Conservation (phyloP, 2,329 filamentous ascomycete genomes). For the Colletotrichum orchidophilum region DNA sequence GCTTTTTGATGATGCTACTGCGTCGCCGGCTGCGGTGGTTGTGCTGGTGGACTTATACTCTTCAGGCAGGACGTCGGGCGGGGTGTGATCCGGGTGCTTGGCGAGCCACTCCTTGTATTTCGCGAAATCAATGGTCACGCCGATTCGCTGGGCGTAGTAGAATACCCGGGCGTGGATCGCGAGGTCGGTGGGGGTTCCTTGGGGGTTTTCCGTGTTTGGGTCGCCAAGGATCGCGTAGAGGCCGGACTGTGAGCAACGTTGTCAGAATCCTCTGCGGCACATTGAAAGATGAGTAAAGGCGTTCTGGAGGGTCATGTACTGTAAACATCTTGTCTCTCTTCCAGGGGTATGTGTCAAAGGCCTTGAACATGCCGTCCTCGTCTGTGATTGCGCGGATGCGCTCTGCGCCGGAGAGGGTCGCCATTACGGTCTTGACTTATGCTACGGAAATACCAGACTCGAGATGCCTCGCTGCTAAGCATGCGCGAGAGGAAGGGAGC, state of each 20-base stretch:
- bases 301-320: slow-evolving; percentile 48
- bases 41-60: slow-evolving; percentile 38
- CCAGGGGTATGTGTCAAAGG: slow-evolving; percentile 75
- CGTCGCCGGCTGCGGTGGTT: slow-evolving; percentile 13
- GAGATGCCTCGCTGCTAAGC: no score
- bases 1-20: slow-evolving; percentile 2
- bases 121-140: slow-evolving; percentile 69
- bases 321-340: slow-evolving; percentile 74
- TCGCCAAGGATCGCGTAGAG: slow-evolving; percentile 72
- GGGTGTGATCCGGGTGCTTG: slow-evolving; percentile 42
- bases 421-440: not conserved
- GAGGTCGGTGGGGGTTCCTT: slow-evolving; percentile 64
- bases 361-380: slow-evolving; percentile 60
- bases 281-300: no score
- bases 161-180: slow-evolving; percentile 73
- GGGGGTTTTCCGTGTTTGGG: slow-evolving; percentile 51
- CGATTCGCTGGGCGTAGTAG: slow-evolving; percentile 66
- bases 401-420: slow-evolving; percentile 43
- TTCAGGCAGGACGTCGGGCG: slow-evolving; percentile 49
- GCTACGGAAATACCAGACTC: not conserved
- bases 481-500: not conserved
- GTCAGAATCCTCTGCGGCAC: not conserved
- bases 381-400: slow-evolving; percentile 51
- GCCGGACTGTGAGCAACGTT: slow-evolving; percentile 55
- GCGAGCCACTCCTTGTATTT: slow-evolving; percentile 73